phyloP scores from a whole-genome alignment of 2,329 filamentous ascomycete species.

The Septoria petroselini region DNA sequence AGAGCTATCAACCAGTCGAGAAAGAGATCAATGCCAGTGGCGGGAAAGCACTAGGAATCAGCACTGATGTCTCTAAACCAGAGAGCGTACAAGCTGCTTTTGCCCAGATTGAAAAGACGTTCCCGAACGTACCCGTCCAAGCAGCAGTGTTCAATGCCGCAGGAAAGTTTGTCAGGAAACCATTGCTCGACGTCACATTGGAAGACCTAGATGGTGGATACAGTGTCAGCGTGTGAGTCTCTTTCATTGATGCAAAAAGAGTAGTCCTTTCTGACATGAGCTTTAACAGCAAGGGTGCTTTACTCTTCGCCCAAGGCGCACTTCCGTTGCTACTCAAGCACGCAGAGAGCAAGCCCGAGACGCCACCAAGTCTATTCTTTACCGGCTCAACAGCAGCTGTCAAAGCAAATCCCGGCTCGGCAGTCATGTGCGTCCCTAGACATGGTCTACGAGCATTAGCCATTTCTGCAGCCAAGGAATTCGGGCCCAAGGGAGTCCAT shows the following conservation, averaged over 20 bases:
- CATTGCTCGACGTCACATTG: constrained; percentile 58
- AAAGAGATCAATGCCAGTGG: constrained; percentile 63
- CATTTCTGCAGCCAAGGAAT: constrained; percentile 75
- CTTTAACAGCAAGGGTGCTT: constrained; percentile 58
- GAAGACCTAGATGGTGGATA: constrained; percentile 54
- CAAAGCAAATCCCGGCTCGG: constrained; percentile 55
- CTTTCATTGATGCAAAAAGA: not conserved
- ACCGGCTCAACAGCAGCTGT: constrained; percentile 80
- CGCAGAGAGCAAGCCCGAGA: constrained; percentile 46
- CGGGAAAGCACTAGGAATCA: constrained; percentile 66
- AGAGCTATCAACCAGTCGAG: constrained; percentile 63
- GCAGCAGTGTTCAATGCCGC: constrained; percentile 71
- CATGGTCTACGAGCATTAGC: constrained; percentile 52
- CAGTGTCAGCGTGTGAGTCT: constrained; percentile 48
- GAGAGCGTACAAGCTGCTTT: constrained; percentile 58
- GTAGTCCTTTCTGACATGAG: not conserved
- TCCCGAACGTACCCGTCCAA: constrained; percentile 44
- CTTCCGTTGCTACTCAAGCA: constrained; percentile 67
- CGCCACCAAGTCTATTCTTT: constrained; percentile 78
- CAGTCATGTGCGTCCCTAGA: constrained; percentile 64
- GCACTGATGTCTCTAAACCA: constrained; percentile 59
- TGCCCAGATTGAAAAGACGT: constrained; percentile 56
- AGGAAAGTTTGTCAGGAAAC: constrained; percentile 55
- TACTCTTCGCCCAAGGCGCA: constrained; percentile 68
- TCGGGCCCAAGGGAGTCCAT: constrained; percentile 77